A percentile compares a stretch with the other conserved stretches of the same genome.
Conservation (phyloP, 1,284 basidiomycete species). For the Cutaneotrichosporon sp. region DNA sequence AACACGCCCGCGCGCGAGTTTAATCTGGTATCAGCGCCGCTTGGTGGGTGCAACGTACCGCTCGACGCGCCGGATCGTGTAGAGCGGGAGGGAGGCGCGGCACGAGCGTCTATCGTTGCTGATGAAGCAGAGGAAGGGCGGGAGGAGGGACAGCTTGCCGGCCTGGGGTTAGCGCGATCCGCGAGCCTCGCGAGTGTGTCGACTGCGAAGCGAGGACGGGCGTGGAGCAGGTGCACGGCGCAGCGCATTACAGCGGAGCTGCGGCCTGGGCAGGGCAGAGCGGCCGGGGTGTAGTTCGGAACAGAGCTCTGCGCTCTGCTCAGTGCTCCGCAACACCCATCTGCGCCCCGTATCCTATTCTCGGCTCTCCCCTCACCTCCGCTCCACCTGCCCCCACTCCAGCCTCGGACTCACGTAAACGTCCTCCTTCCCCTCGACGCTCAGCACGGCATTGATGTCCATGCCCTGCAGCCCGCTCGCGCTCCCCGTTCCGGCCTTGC, state of each 20-base stretch:
- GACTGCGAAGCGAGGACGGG: background rate
- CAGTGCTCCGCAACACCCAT: too few species aligned
- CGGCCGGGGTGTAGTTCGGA: too few species aligned
- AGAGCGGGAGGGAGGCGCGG: conserved; percentile 86
- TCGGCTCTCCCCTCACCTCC: too few species aligned
- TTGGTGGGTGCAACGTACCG: conserved; percentile 54
- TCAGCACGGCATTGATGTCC: conserved; percentile 89
- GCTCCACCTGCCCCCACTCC: too few species aligned
- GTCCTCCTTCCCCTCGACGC: conserved; percentile 80
- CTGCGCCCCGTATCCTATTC: too few species aligned
- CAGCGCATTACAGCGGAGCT: too few species aligned
- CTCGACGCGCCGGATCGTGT: conserved; percentile 93
- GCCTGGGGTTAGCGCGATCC: conserved; percentile 61
- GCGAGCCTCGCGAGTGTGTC: background rate
- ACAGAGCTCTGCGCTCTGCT: too few species aligned
- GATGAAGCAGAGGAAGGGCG: conserved; percentile 87
- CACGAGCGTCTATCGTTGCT: conserved; percentile 92
- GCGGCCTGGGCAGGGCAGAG: too few species aligned
- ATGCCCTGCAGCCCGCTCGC: conserved; percentile 58
- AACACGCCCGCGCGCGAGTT: conserved; percentile 92
- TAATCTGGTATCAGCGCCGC: conserved; percentile 50
- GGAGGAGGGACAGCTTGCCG: conserved; percentile 84
- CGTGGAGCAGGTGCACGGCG: background rate
- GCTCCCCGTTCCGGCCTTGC: conserved; percentile 11
- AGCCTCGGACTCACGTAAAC: conserved; percentile 74